Percentiles rank a stretch among this genome's conserved stretches.
Evolutionary conservation across 1,284 basidiomycete species (phyloP).

Genomic region (Omphalotus olearius): DNA sequence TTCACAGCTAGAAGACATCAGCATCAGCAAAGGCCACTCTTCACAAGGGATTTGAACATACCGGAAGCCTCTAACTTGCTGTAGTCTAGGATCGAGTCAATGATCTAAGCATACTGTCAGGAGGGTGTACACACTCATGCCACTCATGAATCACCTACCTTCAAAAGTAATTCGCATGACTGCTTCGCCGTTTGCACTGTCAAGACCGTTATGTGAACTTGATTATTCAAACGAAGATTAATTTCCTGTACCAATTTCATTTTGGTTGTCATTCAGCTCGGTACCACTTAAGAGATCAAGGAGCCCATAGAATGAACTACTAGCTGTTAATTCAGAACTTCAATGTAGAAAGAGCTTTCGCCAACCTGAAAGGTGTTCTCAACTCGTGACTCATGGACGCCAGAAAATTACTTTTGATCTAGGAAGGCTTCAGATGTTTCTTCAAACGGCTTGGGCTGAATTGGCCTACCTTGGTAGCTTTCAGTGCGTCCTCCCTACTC

Average conservation of each 20-base stretch:
- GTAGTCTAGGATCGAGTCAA: slow-evolving; percentile 71
- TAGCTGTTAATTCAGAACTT: not conserved
- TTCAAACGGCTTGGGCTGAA: slow-evolving; percentile 1
- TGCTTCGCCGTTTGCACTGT: slow-evolving; percentile 71
- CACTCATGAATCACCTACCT: slow-evolving; percentile 33
- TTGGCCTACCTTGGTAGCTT: slow-evolving; percentile 58
- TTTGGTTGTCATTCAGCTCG: slow-evolving; percentile 59
- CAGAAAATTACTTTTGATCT: slow-evolving; percentile 73
- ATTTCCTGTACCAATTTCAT: slow-evolving; percentile 51
- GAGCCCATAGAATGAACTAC: slow-evolving; percentile 67
- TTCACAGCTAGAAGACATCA: slow-evolving; percentile 53
- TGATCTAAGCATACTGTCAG: slow-evolving; percentile 42
- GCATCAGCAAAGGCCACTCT: not conserved
- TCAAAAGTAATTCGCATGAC: slow-evolving; percentile 65
- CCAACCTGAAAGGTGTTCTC: slow-evolving; percentile 66
- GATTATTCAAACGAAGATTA: not conserved
- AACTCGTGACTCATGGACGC: slow-evolving; percentile 75
- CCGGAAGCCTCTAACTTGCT: slow-evolving; percentile 72
- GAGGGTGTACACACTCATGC: not conserved
- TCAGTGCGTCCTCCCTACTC: slow-evolving; percentile 66
- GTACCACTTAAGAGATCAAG: slow-evolving; percentile 65
- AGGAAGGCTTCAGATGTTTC: slow-evolving; percentile 2
- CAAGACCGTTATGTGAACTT: not conserved
- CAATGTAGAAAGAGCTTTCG: not conserved
- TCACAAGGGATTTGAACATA: slow-evolving; percentile 19